Conservation (phyloP, 257 asterid species). For the Ilex aquifolium region DNA sequence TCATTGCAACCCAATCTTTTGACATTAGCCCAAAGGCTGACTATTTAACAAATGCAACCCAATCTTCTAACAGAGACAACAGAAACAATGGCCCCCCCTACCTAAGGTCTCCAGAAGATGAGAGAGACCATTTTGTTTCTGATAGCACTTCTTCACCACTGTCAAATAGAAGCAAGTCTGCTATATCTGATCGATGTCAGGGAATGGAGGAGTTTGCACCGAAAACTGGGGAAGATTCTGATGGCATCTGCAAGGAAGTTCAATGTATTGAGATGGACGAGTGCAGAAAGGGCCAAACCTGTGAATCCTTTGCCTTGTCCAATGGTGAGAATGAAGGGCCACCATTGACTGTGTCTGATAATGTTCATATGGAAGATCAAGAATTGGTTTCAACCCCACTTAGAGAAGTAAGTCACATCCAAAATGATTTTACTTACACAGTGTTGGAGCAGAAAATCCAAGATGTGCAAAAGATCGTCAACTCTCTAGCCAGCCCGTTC, state of each 20-base stretch:
- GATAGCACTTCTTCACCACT: slow-evolving; percentile 16
- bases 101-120: neutral
- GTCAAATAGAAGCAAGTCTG: slow-evolving; percentile 14
- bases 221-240: slow-evolving; percentile 46
- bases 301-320: slow-evolving; percentile 28
- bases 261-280: slow-evolving; percentile 55
- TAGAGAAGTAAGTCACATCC: slow-evolving; percentile 29
- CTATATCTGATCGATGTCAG: slow-evolving; percentile 28
- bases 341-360: slow-evolving; percentile 21
- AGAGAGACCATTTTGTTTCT: slow-evolving; percentile 3
- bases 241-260: slow-evolving; percentile 60
- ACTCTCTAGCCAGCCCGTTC: slow-evolving; percentile 38
- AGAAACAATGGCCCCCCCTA: too few relatives aligned
- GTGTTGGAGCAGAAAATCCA: slow-evolving; percentile 43
- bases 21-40: too few relatives aligned
- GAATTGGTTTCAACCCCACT: slow-evolving; percentile 26
- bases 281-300: slow-evolving; percentile 26
- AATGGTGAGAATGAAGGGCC: slow-evolving; percentile 41
- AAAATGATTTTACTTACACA: slow-evolving; percentile 29
- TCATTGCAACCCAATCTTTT: neutral
- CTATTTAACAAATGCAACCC: neutral
- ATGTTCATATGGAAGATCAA: slow-evolving; percentile 20
- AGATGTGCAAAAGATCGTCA: slow-evolving; percentile 39
- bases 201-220: slow-evolving; percentile 22
- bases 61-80: neutral